Base-by-base conservation (phyloP, 2,329 filamentous ascomycete genomes). In the Claviceps purpurea region DNA sequence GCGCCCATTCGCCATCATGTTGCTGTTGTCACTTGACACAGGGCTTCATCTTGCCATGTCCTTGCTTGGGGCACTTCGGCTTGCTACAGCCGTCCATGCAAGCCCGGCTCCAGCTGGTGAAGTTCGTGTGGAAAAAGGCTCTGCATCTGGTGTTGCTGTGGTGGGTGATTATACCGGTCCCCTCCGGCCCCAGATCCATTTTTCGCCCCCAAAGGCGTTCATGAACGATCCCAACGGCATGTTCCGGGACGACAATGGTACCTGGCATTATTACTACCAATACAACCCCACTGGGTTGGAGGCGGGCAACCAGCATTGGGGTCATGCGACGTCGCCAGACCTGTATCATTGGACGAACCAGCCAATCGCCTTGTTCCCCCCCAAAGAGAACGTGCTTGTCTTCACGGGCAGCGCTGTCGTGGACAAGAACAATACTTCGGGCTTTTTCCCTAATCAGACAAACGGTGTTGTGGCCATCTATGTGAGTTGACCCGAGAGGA, bases 261-360 rank as follows among this genome's bases (percentile, higher is more conserved):
- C 70, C 0, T 85, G 77, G 64, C 82, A 85, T 60, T 57, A 83
- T 1, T 85, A 85, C 64, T 85, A 85, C 58, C 81, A 85, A 60
- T 81, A 73, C 68, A 65, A 65, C 30, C 64, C 64, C 2, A 61
- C 56, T 0, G 72, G 60, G 2, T 64, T 66, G 7, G 70, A 75
- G 1, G 75, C 63, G 68, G 79, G 78, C 1, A 79, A 81, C 54
- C 75, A 83, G 59, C 79, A 84, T 58, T 85, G 81, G 82, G 81
- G 82, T 10, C 81, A 85, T 59, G 80, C 80, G 2, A 84, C 80
- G 1, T 79, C 75, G 37, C 59, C 65, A 14, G 81, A 85, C 58
- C 66, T 85, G 1, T 83, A 81, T 58, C 75, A 77, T 54, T 86
- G 81, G 82, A 69, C 68, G 1, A 83, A 84, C 56, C 80, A 84